Evolutionary conservation across 805 yeast genomes (phyloP), one percentile per base, ranked within the genome.

Genomic region (Millerago galiae): DNA sequence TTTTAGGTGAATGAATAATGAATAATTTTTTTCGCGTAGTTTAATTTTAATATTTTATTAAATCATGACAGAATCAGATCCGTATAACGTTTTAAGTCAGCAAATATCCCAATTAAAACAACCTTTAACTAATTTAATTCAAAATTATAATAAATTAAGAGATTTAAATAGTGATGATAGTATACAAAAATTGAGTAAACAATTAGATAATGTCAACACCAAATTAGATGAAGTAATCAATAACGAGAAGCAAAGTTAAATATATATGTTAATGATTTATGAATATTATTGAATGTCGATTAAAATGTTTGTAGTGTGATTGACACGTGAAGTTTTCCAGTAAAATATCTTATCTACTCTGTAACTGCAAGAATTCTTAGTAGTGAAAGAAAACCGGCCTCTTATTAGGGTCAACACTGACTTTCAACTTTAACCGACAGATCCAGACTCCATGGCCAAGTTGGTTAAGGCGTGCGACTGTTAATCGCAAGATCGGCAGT

Each of bases 401-500:
- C n/a, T n/a, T n/a, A n/a, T n/a, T n/a, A n/a, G n/a, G n/a, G n/a
- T n/a, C n/a, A n/a, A n/a, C n/a, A n/a, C n/a, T n/a, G n/a, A n/a
- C n/a, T n/a, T n/a, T n/a, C n/a, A n/a, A n/a, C n/a, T n/a, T n/a
- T n/a, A n/a, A n/a, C n/a, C n/a, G n/a, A n/a, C 30, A 28, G 9
- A 12, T 28, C 13, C 7, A 18, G 59, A 55, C 59, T 55, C 47
- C 53, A 56, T 55, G 59, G 59, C 59, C 59, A 55, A 55, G 59
- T 42, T 55, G 59, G 59, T 53, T 55, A 68, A 68, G 71, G 72
- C 72, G 72, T 67, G 67, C 65, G 72, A 68, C 72, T 68, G 68
- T 70, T 68, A 68, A 66, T 68, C 71, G 65, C 67, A 66, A 67
- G 72, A 67, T 67, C 67, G 68, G 60, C 71, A 70, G 72, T 68